phyloP scores from a whole-genome alignment of 768 basidiomycete species.

The Amyloporia xantha region DNA sequence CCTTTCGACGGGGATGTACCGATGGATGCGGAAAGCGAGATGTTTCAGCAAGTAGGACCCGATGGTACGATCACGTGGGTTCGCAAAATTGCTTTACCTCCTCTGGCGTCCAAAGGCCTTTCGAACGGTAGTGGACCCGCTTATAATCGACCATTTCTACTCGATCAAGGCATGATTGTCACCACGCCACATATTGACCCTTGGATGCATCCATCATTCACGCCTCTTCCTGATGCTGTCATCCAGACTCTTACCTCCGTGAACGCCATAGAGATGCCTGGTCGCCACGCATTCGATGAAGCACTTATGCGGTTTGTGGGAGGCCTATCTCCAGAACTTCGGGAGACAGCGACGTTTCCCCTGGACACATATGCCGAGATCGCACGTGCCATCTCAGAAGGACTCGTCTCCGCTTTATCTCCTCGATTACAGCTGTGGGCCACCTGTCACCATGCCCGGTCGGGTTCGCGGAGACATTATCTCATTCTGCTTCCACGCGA shows the following conservation, averaged over 20 bases:
- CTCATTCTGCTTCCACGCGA: conserved; percentile 58
- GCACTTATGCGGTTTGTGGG: conserved; percentile 41
- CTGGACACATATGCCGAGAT: conserved; percentile 49
- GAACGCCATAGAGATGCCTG: conserved; percentile 55
- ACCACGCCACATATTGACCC: conserved; percentile 44
- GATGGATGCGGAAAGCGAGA: conserved; percentile 17
- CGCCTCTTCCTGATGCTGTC: conserved; percentile 52
- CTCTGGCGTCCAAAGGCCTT: neutral
- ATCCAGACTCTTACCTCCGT: conserved; percentile 47
- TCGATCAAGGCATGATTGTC: conserved; percentile 28
- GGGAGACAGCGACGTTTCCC: conserved; percentile 53
- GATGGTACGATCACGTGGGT: conserved; percentile 40
- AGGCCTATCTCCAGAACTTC: conserved; percentile 46
- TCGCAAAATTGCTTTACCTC: conserved; percentile 5
- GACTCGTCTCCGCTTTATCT: conserved; percentile 25
- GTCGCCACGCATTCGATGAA: conserved; percentile 45
- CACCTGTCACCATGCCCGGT: conserved; percentile 51
- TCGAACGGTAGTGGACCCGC: neutral
- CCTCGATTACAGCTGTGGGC: conserved; percentile 46
- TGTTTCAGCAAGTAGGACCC: conserved; percentile 13
- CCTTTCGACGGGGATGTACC: conserved; percentile 17
- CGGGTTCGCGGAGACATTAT: conserved; percentile 52
- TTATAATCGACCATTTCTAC: conserved; percentile 31
- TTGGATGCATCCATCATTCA: conserved; percentile 53
- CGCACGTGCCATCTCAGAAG: conserved; percentile 39